phyloP scores from a whole-genome alignment of 2,329 filamentous ascomycete species.

The Aspergillus flavus region DNA sequence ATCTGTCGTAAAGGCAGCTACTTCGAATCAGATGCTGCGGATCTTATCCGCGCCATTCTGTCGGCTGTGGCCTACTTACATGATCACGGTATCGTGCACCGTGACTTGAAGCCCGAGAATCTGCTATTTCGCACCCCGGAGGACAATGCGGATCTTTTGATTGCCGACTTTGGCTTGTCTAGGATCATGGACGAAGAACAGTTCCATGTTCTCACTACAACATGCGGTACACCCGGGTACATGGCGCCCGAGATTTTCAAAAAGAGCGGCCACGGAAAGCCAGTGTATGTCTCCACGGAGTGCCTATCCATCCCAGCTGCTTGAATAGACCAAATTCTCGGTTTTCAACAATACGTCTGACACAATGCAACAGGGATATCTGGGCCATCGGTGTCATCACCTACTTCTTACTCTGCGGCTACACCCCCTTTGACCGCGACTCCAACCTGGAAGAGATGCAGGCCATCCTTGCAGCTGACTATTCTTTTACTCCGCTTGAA shows the following conservation, averaged over 20 bases:
- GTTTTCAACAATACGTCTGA: not conserved
- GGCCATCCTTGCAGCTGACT: conserved; percentile 94
- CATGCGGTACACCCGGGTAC: conserved; percentile 95
- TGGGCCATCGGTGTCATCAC: conserved; percentile 99
- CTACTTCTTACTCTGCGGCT: conserved; percentile 96
- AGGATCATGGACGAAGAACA: conserved; percentile 99
- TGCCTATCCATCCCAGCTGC: not conserved
- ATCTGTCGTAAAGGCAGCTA: conserved; percentile 99
- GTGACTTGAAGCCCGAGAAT: conserved; percentile 97
- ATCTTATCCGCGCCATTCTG: conserved; percentile 89
- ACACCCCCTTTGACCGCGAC: conserved; percentile 97
- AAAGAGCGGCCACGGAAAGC: conserved; percentile 96
- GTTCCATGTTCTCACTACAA: conserved; percentile 96
- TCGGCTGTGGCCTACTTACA: conserved; percentile 98
- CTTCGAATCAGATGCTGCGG: conserved; percentile 94
- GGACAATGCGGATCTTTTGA: conserved; percentile 94
- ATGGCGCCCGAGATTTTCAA: conserved; percentile 99
- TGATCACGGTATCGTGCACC: conserved; percentile 97
- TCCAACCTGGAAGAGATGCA: conserved; percentile 99
- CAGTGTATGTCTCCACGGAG: conserved; percentile 63
- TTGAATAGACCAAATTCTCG: not conserved
- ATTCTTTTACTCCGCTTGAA: conserved; percentile 89
- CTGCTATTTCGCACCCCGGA: conserved; percentile 95
- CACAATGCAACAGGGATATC: conserved; percentile 64
- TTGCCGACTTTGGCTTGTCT: conserved; percentile 93